Conservation (phyloP, 768 basidiomycete species). For the Trametes meyenii region DNA sequence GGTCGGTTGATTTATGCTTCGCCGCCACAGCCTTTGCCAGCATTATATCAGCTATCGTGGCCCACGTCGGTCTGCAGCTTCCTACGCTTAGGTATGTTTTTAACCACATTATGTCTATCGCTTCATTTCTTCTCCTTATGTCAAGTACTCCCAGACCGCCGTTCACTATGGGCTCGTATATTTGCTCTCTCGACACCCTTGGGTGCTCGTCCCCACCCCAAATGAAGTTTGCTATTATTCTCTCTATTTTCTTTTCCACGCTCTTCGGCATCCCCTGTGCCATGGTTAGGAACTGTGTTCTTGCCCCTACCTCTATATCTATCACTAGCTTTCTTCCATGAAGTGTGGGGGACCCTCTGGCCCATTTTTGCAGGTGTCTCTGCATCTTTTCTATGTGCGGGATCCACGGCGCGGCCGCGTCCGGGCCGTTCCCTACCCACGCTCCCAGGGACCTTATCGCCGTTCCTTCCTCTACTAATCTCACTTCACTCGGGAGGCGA, state of each 20-base stretch:
- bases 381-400: background rate
- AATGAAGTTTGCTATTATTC: background rate
- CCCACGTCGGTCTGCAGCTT: constrained; percentile 5
- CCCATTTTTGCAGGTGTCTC: background rate
- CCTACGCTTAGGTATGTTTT: constrained; percentile 2
- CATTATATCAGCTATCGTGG: constrained; percentile 9
- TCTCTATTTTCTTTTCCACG: background rate
- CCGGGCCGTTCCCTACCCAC: constrained; percentile 23
- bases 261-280: constrained; percentile 29
- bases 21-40: background rate
- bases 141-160: constrained; percentile 11
- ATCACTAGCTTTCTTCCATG: constrained; percentile 9
- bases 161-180: background rate
- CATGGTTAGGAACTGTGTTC: background rate
- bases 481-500: background rate
- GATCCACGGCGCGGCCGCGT: background rate
- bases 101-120: constrained; percentile 15
- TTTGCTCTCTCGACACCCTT: background rate
- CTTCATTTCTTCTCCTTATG: background rate
- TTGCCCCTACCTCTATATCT: background rate
- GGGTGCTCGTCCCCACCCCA: constrained; percentile 1
- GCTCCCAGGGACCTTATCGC: constrained; percentile 20
- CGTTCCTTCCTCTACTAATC: background rate
- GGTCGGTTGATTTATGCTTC: background rate
- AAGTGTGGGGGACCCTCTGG: constrained; percentile 4